Base-by-base conservation (phyloP, 768 basidiomycete genomes). In the Mycena vulgaris region DNA sequence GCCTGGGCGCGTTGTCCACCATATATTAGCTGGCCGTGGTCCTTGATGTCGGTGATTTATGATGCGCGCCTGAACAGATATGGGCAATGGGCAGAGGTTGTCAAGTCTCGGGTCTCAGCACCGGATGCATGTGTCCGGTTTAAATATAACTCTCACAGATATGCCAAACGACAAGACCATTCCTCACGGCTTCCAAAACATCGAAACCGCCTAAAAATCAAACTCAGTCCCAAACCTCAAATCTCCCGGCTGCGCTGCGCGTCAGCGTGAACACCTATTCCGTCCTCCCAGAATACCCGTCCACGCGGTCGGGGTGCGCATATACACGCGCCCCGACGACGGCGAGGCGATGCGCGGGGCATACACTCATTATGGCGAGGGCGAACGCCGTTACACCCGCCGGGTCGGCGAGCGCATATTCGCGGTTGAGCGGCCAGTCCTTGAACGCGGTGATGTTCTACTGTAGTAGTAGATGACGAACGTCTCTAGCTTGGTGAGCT, bases 401-500 rank as follows among this genome's bases (percentile, higher is more conserved):
- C 4, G 21, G 35, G 10, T 27, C n/a, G 27, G 19, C 11, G 28
- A 67, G 23, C 7, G 4, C 16, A 21, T 59, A 40, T 2, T 1
- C 4, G 57, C 25, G 19, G 10, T 51, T 10, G 19, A 28, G 27
- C 8, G 25, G 5, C 3, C 7, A 5, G 14, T 57, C 57, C 4
- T 49, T 11, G 25, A 67, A 58, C 6, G 0, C 25, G 31, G 9
- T 27, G 66, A 67, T 67, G 48, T 27, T 23, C 10, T 45, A 27
- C n/a, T n/a, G n/a, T n/a, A n/a, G 13, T 27, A 45, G 47, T 40
- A 40, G 23, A 67, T 7, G 8, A 67, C n/a, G 27, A 67, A 60
- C 2, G 56, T 59, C 37, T 67, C 31, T n/a, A 67, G 57, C 4
- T 27, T 19, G 10, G 33, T 19, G 31, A 67, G 31, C 7, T 58